Conservation (phyloP, 2,329 filamentous ascomycete genomes). For the Stemphylium beticola region DNA sequence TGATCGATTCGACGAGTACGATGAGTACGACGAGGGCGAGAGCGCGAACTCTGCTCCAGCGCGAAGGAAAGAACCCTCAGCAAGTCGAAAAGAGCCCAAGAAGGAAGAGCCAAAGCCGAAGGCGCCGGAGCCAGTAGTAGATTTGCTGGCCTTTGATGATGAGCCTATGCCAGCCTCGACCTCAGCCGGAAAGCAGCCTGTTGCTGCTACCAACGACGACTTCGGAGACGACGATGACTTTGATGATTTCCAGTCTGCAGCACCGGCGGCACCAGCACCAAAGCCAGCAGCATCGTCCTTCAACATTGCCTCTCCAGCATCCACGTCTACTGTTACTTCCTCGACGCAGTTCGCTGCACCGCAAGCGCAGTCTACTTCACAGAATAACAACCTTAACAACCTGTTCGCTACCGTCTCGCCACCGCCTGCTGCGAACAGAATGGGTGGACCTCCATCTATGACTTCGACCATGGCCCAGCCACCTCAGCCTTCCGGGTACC, state of each 20-base stretch:
- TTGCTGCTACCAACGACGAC: constrained; percentile 49
- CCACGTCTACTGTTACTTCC: constrained; percentile 56
- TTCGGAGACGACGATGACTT: constrained; percentile 83
- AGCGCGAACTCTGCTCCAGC: constrained; percentile 57
- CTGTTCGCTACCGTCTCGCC: constrained; percentile 86
- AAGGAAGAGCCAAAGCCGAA: constrained; percentile 79
- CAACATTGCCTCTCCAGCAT: constrained; percentile 56
- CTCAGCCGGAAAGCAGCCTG: constrained; percentile 54
- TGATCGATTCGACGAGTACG: constrained; percentile 94
- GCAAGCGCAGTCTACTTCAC: constrained; percentile 81
- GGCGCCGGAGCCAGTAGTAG: constrained; percentile 74
- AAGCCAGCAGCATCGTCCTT: constrained; percentile 50
- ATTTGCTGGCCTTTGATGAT: constrained; percentile 89
- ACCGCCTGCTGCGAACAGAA: constrained; percentile 60
- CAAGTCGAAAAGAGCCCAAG: constrained; percentile 57
- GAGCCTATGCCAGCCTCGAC: constrained; percentile 64
- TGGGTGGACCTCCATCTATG: constrained; percentile 58
- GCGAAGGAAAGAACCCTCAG: constrained; percentile 57
- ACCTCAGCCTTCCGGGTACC: constrained; percentile 69
- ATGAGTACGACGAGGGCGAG: constrained; percentile 87
- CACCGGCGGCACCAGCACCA: constrained; percentile 52
- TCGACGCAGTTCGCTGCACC: constrained; percentile 78
- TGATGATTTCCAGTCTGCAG: constrained; percentile 93
- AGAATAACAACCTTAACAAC: constrained; percentile 79
- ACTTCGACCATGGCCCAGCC: constrained; percentile 50